phyloP scores from a whole-genome alignment of 345 rosid genomes.

The Ricinus communis region DNA sequence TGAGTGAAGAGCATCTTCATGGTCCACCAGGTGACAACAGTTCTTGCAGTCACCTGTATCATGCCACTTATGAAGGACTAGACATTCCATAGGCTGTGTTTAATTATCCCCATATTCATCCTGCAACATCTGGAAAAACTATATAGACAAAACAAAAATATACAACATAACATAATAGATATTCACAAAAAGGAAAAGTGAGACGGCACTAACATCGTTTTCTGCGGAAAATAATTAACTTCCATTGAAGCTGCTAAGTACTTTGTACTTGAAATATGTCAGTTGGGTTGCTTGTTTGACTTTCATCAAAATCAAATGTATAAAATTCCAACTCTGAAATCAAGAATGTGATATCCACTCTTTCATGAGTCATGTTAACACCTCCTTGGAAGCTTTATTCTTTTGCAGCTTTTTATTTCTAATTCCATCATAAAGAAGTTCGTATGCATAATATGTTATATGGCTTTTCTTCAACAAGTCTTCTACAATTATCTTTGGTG shows the following conservation, averaged over 20 bases:
- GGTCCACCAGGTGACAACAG: too few species aligned
- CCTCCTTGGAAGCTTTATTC: conserved; percentile 42
- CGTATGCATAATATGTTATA: conserved; percentile 78
- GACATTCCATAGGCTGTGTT: background rate
- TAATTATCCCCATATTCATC: background rate
- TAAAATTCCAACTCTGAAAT: conserved; percentile 5
- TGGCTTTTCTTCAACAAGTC: conserved; percentile 77
- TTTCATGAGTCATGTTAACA: conserved; percentile 15
- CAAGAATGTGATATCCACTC: conserved; percentile 10
- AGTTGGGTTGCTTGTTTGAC: background rate
- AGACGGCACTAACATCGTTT: background rate
- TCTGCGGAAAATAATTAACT: background rate
- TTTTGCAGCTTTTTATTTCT: conserved; percentile 67
- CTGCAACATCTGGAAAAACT: background rate
- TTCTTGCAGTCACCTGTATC: too few species aligned
- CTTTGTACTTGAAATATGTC: background rate
- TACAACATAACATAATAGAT: background rate
- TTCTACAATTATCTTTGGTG: conserved; percentile 90
- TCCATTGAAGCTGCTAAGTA: background rate
- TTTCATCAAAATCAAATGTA: background rate
- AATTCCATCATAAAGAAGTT: conserved; percentile 81
- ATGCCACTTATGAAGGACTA: too few species aligned
- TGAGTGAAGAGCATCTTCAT: too few species aligned
- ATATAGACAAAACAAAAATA: background rate
- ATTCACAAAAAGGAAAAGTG: background rate